Conservation (phyloP, 2,329 filamentous ascomycete species). For the Sclerotinia borealis region DNA sequence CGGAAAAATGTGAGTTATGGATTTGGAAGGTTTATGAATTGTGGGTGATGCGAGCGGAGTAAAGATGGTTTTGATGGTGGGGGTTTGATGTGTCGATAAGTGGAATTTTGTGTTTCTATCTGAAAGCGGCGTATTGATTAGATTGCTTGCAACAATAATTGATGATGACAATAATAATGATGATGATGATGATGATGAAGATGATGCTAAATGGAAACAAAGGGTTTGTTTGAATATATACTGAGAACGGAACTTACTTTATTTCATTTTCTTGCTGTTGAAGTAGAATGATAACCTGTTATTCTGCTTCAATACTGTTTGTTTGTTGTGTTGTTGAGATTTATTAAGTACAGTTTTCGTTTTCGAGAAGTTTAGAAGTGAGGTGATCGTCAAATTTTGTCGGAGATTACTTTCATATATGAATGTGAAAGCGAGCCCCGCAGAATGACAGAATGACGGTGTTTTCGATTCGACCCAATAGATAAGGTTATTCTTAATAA, state of each 20-base stretch:
- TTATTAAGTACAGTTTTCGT: neutral
- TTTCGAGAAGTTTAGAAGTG: no score
- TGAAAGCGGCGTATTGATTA: constrained; percentile 1
- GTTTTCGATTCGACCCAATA: neutral
- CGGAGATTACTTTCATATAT: neutral
- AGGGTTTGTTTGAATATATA: neutral
- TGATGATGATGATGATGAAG: neutral
- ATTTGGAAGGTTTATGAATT: neutral
- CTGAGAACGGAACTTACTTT: neutral
- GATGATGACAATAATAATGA: neutral
- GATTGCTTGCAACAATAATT: neutral
- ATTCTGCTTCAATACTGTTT: neutral
- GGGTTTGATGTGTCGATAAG: neutral
- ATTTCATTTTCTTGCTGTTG: neutral
- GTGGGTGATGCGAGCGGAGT: constrained; percentile 4
- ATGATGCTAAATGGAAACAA: neutral
- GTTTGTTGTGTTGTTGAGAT: no score
- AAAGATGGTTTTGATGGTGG: neutral
- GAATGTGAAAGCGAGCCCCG: neutral
- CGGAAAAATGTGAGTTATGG: neutral
- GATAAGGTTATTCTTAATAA: neutral
- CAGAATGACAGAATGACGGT: neutral
- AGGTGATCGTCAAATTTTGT: neutral
- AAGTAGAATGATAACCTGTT: neutral
- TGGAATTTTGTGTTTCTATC: neutral